phyloP scores from a whole-genome alignment of 1,139 yeast genomes.

The Protomyces gravidus region DNA sequence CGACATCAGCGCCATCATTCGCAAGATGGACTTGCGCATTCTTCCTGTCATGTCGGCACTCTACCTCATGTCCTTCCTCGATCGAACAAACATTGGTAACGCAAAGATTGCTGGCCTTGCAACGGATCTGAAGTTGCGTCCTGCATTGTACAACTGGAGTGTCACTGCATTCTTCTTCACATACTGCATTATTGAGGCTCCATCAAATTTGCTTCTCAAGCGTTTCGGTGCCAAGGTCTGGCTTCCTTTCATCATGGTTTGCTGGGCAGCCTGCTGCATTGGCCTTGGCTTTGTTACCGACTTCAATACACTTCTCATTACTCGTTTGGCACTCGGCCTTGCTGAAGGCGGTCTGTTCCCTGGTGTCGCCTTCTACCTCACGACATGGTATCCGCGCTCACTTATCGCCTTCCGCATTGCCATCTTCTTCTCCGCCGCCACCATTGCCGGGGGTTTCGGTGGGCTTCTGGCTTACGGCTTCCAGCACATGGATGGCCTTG shows the following conservation, averaged over 20 bases:
- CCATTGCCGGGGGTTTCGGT: slow-evolving; percentile 78
- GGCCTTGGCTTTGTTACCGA: slow-evolving; percentile 53
- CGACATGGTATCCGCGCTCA: slow-evolving; percentile 81
- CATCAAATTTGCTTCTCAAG: slow-evolving; percentile 62
- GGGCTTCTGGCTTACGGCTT: slow-evolving; percentile 58
- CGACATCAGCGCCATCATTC: slow-evolving; percentile 36
- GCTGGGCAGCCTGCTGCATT: slow-evolving; percentile 41
- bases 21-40: slow-evolving; percentile 52
- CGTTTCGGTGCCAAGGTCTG: slow-evolving; percentile 56
- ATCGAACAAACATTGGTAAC: slow-evolving; percentile 59
- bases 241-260: slow-evolving; percentile 36
- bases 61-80: slow-evolving; percentile 58
- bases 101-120: slow-evolving; percentile 57
- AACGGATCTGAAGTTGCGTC: slow-evolving; percentile 44
- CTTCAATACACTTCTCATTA: slow-evolving; percentile 56
- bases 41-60: slow-evolving; percentile 55
- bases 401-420: slow-evolving; percentile 77
- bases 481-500: slow-evolving; percentile 43
- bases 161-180: slow-evolving; percentile 68
- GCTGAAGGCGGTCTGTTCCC: slow-evolving; percentile 95
- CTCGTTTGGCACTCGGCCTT: slow-evolving; percentile 70
- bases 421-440: slow-evolving; percentile 87
- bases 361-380: slow-evolving; percentile 77
- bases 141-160: slow-evolving; percentile 44
- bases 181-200: slow-evolving; percentile 61